Evolutionary conservation across 1,139 yeast genomes (phyloP).

Genomic region (Candida sp.): DNA sequence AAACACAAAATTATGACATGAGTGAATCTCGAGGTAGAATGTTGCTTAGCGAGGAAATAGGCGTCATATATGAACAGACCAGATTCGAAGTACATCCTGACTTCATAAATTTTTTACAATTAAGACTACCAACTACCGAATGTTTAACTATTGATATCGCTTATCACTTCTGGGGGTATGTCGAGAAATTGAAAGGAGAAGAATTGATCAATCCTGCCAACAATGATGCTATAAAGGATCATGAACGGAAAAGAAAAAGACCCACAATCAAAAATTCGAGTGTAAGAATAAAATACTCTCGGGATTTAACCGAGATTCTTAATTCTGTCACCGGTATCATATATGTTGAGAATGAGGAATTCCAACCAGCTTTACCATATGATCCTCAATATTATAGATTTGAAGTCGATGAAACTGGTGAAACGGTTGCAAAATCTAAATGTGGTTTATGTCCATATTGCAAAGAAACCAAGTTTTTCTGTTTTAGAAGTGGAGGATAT

Average conservation of each 20-base stretch:
- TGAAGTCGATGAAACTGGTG: slow-evolving; percentile 17
- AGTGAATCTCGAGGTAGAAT: too few species aligned
- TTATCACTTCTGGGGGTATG: neutral
- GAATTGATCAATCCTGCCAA: neutral
- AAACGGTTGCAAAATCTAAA: slow-evolving; percentile 17
- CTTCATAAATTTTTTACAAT: neutral
- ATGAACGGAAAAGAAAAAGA: neutral
- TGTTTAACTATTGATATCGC: neutral
- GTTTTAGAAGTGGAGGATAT: slow-evolving; percentile 31
- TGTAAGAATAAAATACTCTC: neutral
- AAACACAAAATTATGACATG: too few species aligned
- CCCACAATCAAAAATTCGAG: neutral
- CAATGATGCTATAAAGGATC: neutral
- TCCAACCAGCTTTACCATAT: slow-evolving; percentile 18
- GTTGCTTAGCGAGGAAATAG: too few species aligned
- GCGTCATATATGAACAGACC: too few species aligned
- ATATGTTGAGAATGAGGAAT: slow-evolving; percentile 17
- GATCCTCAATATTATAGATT: slow-evolving; percentile 25
- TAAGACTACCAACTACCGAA: neutral
- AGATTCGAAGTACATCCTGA: neutral
- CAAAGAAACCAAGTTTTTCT: slow-evolving; percentile 23
- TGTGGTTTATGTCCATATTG: slow-evolving; percentile 35
- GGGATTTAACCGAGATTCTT: neutral
- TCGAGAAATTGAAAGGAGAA: neutral
- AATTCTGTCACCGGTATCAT: slow-evolving; percentile 11